These are phyloP conservation scores for Calocybe indica DNA, from an alignment of 768 basidiomycete species.

Conservation along the genomic window DNA sequence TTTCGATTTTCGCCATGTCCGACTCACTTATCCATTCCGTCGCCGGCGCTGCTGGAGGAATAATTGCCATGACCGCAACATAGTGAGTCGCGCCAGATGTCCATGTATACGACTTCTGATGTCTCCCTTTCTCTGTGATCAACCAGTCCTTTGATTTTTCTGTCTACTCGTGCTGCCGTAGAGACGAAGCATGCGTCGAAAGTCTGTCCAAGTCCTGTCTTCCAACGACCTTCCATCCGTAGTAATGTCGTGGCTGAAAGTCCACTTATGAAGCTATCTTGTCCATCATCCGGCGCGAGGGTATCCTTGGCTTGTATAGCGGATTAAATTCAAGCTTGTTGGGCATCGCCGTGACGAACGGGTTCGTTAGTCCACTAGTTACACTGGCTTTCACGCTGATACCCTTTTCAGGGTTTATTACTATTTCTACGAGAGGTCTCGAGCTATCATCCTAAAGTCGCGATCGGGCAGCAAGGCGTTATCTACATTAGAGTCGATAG, in stretches of 20 bases:
- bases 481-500: conserved; percentile 81
- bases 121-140: not conserved
- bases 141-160: conserved; percentile 78
- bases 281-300: conserved; percentile 81
- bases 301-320: conserved; percentile 77
- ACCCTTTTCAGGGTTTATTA: conserved; percentile 70
- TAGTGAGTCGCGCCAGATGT: conserved; percentile 46
- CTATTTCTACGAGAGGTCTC: conserved; percentile 79
- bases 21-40: conserved; percentile 84
- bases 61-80: conserved; percentile 84
- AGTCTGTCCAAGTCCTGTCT: conserved; percentile 2
- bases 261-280: conserved; percentile 59
- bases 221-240: not conserved
- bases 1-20: conserved; percentile 32
- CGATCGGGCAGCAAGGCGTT: conserved; percentile 62
- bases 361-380: conserved; percentile 36
- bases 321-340: conserved; percentile 82
- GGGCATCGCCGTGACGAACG: conserved; percentile 92
- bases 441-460: conserved; percentile 49
- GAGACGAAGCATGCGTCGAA: conserved; percentile 67
- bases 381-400: conserved; percentile 1
- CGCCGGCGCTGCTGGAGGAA: conserved; percentile 88
- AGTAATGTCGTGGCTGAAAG: conserved; percentile 26
- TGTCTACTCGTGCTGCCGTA: conserved; percentile 92
- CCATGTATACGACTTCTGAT: conserved; percentile 4